Percentiles rank a stretch among this genome's conserved stretches.
phyloP scores from a whole-genome alignment of 2,329 filamentous ascomycete genomes.

The Scedosporium minutisporum region DNA sequence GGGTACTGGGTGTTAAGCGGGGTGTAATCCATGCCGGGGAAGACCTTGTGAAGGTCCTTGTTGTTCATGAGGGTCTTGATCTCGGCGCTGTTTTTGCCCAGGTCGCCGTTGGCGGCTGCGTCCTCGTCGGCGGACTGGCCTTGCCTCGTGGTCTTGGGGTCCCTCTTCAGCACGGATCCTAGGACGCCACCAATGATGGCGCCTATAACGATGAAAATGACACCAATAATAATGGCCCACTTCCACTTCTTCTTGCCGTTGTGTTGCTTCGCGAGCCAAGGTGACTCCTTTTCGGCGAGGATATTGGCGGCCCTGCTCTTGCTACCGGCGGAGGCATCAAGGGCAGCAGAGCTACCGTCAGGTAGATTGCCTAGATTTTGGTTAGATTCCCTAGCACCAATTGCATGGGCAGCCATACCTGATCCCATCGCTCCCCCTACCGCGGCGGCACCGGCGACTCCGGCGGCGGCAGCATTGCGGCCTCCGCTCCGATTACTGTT shows the following conservation, averaged over 20 bases:
- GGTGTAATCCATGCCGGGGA: slow-evolving; percentile 92
- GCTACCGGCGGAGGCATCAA: slow-evolving; percentile 3
- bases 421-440: slow-evolving; percentile 24
- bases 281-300: slow-evolving; percentile 7
- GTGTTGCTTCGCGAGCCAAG: slow-evolving; percentile 50
- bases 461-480: slow-evolving; percentile 30
- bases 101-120: slow-evolving; percentile 53
- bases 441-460: slow-evolving; percentile 33
- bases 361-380: not conserved
- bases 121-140: slow-evolving; percentile 51
- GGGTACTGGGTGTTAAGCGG: slow-evolving; percentile 87
- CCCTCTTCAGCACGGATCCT: slow-evolving; percentile 56
- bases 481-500: slow-evolving; percentile 23
- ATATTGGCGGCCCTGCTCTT: slow-evolving; percentile 2
- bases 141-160: slow-evolving; percentile 16
- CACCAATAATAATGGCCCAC: slow-evolving; percentile 55
- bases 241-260: slow-evolving; percentile 55
- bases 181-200: slow-evolving; percentile 66
- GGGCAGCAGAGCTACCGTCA: not conserved
- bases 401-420: slow-evolving; percentile 4
- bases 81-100: slow-evolving; percentile 64
- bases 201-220: slow-evolving; percentile 57
- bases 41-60: slow-evolving; percentile 75
- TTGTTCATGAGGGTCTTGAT: slow-evolving; percentile 80
- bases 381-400: slow-evolving; percentile 3